These are phyloP conservation scores for Prunus dulcis DNA, from an alignment of 306 rosid species.

Conservation along the genomic window DNA sequence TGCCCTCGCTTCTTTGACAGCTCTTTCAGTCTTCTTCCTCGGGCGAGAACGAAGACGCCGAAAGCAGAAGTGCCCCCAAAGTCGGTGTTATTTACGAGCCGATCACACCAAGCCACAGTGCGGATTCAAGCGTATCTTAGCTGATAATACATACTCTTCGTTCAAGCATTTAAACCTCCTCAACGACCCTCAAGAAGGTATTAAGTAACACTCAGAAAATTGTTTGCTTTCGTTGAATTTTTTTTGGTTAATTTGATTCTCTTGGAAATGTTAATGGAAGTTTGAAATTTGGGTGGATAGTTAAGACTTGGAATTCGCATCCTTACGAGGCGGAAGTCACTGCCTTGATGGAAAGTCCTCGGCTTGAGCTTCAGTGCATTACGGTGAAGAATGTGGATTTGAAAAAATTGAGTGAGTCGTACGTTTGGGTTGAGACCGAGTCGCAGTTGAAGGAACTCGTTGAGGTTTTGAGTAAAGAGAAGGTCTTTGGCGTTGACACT, in stretches of 20 bases:
- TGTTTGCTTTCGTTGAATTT: not conserved
- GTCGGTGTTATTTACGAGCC: conserved; percentile 56
- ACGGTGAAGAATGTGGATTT: conserved; percentile 34
- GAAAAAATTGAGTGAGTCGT: conserved; percentile 41
- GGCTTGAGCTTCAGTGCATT: conserved; percentile 38
- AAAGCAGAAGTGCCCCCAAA: conserved; percentile 27
- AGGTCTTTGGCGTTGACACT: conserved; percentile 72
- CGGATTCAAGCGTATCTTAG: conserved; percentile 64
- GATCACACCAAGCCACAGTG: conserved; percentile 63
- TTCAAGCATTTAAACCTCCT: conserved; percentile 62
- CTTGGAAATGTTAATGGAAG: not conserved
- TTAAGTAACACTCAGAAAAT: not conserved
- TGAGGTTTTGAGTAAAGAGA: conserved; percentile 49
- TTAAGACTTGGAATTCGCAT: conserved; percentile 44
- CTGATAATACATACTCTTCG: conserved; percentile 66
- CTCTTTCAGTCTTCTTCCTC: conserved; percentile 51
- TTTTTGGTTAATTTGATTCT: not conserved
- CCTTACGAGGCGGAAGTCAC: conserved; percentile 68
- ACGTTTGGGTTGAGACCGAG: conserved; percentile 73
- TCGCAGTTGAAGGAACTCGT: conserved; percentile 53
- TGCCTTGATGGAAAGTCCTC: conserved; percentile 37
- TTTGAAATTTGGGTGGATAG: conserved; percentile 30
- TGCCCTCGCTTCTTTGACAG: conserved; percentile 48
- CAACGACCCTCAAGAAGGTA: conserved; percentile 32
- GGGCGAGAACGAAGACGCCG: conserved; percentile 37